A percentile compares a stretch with the other conserved stretches of the same genome.
Conservation (phyloP, 257 asterid genomes). For the Salvia miltiorrhiza region DNA sequence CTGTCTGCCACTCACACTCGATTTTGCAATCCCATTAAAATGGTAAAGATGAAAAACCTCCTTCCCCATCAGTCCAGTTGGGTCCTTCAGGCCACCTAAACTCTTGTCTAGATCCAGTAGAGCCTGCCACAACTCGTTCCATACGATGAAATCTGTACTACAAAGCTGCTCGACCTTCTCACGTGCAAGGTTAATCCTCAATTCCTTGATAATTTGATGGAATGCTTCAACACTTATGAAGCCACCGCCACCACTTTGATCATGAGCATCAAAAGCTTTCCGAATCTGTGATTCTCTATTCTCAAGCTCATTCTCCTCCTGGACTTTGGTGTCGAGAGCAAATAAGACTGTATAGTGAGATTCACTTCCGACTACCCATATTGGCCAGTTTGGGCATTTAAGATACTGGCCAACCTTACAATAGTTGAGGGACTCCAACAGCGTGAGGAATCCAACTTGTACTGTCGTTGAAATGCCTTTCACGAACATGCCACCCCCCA, state of each 20-base stretch:
- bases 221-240: constrained; percentile 86
- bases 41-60: constrained; percentile 83
- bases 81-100: constrained; percentile 84
- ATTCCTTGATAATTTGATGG: constrained; percentile 65
- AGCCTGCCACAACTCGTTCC: constrained; percentile 96
- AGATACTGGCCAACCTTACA: constrained; percentile 85
- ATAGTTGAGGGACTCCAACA: constrained; percentile 82
- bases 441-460: constrained; percentile 91
- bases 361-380: constrained; percentile 99
- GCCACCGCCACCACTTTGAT: constrained; percentile 99
- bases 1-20: constrained; percentile 47
- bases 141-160: constrained; percentile 68
- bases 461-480: constrained; percentile 80
- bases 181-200: constrained; percentile 54
- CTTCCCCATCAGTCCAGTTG: constrained; percentile 73
- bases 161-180: constrained; percentile 68
- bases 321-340: constrained; percentile 79
- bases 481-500: constrained; percentile 91
- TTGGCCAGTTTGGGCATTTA: constrained; percentile 92
- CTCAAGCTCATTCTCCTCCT: constrained; percentile 83
- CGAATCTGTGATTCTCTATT: constrained; percentile 69
- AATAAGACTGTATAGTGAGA: constrained; percentile 90
- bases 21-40: constrained; percentile 92
- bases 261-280: constrained; percentile 82
- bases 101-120: constrained; percentile 77